Percentiles rank a stretch among this genome's conserved stretches.
Conservation (phyloP, 78 protist genomes). For the Dictyostelium citrinum region DNA sequence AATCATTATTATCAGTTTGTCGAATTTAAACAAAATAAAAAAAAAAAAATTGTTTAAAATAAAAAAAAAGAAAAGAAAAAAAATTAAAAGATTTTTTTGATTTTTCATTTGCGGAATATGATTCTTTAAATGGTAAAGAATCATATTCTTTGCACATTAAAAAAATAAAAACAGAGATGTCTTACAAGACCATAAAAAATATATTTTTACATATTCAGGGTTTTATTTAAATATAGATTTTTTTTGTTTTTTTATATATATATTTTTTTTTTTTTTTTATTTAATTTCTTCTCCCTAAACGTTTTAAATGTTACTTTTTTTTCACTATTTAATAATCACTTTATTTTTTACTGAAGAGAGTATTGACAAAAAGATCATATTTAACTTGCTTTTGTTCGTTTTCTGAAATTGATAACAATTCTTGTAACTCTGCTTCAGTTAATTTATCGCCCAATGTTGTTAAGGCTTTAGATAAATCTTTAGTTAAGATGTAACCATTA, state of each 20-base stretch:
- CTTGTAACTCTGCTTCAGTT: constrained; percentile 66
- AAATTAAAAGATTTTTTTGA: too few species aligned
- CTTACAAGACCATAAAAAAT: not conserved
- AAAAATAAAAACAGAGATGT: not conserved
- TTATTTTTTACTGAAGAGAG: constrained; percentile 69
- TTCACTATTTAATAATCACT: not conserved
- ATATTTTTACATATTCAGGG: not conserved
- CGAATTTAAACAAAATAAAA: not conserved
- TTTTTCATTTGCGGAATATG: too few species aligned
- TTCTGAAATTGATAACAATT: constrained; percentile 68
- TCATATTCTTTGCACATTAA: too few species aligned
- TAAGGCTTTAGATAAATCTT: constrained; percentile 72
- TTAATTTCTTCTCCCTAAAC: not conserved
- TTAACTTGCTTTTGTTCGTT: constrained; percentile 75
- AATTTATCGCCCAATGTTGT: constrained; percentile 75
- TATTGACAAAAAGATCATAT: constrained; percentile 72
- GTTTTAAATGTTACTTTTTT: not conserved
- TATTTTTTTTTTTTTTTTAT: too few species aligned
- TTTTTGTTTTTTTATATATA: too few species aligned
- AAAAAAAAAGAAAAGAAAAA: too few species aligned
- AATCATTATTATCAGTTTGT: not conserved
- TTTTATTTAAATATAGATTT: not conserved
- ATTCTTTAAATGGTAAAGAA: too few species aligned
- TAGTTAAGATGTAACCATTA: constrained; percentile 70
- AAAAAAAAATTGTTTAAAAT: too few species aligned